Evolutionary conservation across 768 basidiomycete genomes (phyloP).

Genomic region (Suillus lakei): DNA sequence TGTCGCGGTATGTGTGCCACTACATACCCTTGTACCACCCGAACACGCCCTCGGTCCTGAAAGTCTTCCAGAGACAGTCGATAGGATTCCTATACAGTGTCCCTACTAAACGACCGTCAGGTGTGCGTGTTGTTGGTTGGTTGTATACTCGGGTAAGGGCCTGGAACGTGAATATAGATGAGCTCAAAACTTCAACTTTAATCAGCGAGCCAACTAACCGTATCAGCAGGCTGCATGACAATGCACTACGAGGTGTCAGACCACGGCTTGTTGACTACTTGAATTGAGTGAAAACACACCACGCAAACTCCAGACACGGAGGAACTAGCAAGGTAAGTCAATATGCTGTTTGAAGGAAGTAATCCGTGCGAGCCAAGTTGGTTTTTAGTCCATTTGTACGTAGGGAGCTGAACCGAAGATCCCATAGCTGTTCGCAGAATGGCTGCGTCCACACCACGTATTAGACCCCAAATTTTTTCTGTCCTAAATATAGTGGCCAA

Average conservation of each 20-base stretch:
- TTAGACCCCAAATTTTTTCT: slow-evolving; percentile 79
- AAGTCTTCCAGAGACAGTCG: slow-evolving; percentile 96
- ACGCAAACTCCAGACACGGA: slow-evolving; percentile 91
- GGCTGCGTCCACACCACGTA: slow-evolving; percentile 93
- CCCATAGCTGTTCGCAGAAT: slow-evolving; percentile 95
- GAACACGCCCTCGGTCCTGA: slow-evolving; percentile 82
- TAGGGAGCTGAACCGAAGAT: slow-evolving; percentile 93
- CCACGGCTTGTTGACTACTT: slow-evolving; percentile 2
- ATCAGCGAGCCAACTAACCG: slow-evolving; percentile 51
- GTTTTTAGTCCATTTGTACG: slow-evolving; percentile 92
- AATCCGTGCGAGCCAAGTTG: slow-evolving; percentile 72
- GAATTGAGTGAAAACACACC: slow-evolving; percentile 50
- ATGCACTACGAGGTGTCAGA: slow-evolving; percentile 56
- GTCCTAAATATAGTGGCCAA: slow-evolving; percentile 76
- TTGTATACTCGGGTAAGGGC: slow-evolving; percentile 96
- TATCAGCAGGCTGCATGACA: slow-evolving; percentile 95
- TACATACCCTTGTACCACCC: slow-evolving; percentile 94
- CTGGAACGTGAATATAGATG: slow-evolving; percentile 36
- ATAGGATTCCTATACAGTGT: slow-evolving; percentile 89
- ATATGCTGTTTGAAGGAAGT: slow-evolving; percentile 75
- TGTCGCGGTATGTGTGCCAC: not conserved
- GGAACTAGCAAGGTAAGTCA: slow-evolving; percentile 88
- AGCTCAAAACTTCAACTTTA: slow-evolving; percentile 9
- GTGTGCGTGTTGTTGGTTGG: slow-evolving; percentile 77
- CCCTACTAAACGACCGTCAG: slow-evolving; percentile 75